Evolutionary conservation across 371 early-diverging fungal species (phyloP).

Genomic region (Fennellomyces sp.): DNA sequence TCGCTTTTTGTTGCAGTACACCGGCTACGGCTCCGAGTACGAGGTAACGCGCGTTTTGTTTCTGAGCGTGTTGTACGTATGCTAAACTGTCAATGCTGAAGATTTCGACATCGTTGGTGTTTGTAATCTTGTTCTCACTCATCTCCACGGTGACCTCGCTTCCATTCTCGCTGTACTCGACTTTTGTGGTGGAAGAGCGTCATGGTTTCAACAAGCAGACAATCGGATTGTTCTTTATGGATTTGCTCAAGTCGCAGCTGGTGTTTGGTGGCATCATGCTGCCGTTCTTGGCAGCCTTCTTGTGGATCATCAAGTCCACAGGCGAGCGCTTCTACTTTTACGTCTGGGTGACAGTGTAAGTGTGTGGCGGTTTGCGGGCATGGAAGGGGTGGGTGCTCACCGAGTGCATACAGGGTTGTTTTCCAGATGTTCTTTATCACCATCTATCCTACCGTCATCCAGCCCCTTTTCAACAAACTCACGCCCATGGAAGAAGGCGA

Average conservation of each 20-base stretch:
- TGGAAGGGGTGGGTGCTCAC: neutral
- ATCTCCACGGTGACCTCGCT: slow-evolving; percentile 70
- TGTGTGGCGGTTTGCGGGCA: neutral
- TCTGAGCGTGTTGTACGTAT: too few relatives aligned
- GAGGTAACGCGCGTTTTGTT: slow-evolving; percentile 56
- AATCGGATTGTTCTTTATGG: slow-evolving; percentile 77
- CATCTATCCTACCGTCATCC: slow-evolving; percentile 95
- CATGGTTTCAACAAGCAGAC: slow-evolving; percentile 99
- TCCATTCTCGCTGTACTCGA: slow-evolving; percentile 87
- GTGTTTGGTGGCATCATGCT: slow-evolving; percentile 75
- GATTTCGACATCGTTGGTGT: slow-evolving; percentile 87
- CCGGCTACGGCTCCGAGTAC: slow-evolving; percentile 70
- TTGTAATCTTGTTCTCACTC: slow-evolving; percentile 63
- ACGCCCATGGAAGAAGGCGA: slow-evolving; percentile 88
- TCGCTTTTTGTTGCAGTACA: slow-evolving; percentile 40
- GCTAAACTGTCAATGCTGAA: slow-evolving; percentile 30
- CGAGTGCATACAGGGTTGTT: slow-evolving; percentile 54
- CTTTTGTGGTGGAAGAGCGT: slow-evolving; percentile 93
- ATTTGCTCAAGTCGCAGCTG: slow-evolving; percentile 76
- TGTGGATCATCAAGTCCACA: slow-evolving; percentile 83
- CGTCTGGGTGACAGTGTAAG: slow-evolving; percentile 87
- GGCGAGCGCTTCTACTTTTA: slow-evolving; percentile 89
- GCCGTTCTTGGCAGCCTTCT: slow-evolving; percentile 81
- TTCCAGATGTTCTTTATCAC: slow-evolving; percentile 91
- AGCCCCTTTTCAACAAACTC: slow-evolving; percentile 98